A percentile compares a stretch with the other conserved stretches of the same genome.
Evolutionary conservation across 2,329 filamentous ascomycete species (phyloP).

Genomic region (Talaromyces atroroseus): DNA sequence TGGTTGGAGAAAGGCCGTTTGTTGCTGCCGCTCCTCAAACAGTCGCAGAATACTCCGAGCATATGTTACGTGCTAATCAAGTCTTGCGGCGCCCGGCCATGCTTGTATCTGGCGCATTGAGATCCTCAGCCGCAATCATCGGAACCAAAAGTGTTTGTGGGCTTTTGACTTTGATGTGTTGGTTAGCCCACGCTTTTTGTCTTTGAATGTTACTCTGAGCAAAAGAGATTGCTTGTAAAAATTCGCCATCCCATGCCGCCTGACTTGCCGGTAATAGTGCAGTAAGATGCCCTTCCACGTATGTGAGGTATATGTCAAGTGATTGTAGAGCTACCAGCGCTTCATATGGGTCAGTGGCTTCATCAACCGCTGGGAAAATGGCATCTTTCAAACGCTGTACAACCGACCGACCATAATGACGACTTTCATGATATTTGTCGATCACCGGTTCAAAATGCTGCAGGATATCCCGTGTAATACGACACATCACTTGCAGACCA

Average conservation of each 20-base stretch:
- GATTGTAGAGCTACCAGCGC: conserved; percentile 16
- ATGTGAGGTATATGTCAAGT: conserved; percentile 28
- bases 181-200: conserved; percentile 28
- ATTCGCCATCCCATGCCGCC: conserved; percentile 33
- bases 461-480: conserved; percentile 21
- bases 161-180: conserved; percentile 30
- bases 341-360: conserved; percentile 22
- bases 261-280: conserved; percentile 27
- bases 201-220: conserved; percentile 19
- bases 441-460: conserved; percentile 20
- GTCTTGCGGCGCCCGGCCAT: not conserved
- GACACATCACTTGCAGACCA: conserved; percentile 25
- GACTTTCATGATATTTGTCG: conserved; percentile 23
- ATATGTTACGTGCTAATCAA: not conserved
- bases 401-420: conserved; percentile 18
- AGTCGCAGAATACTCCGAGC: too few relatives aligned
- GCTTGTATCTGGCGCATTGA: not conserved
- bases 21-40: too few relatives aligned
- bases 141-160: conserved; percentile 36
- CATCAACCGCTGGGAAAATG: conserved; percentile 22
- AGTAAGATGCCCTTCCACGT: conserved; percentile 26
- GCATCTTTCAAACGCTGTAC: conserved; percentile 21
- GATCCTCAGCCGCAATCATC: conserved; percentile 9
- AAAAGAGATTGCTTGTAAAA: conserved; percentile 22
- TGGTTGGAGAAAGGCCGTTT: too few relatives aligned